phyloP scores from a whole-genome alignment of 2,329 filamentous ascomycete species.

The Aspergillus floridensis region DNA sequence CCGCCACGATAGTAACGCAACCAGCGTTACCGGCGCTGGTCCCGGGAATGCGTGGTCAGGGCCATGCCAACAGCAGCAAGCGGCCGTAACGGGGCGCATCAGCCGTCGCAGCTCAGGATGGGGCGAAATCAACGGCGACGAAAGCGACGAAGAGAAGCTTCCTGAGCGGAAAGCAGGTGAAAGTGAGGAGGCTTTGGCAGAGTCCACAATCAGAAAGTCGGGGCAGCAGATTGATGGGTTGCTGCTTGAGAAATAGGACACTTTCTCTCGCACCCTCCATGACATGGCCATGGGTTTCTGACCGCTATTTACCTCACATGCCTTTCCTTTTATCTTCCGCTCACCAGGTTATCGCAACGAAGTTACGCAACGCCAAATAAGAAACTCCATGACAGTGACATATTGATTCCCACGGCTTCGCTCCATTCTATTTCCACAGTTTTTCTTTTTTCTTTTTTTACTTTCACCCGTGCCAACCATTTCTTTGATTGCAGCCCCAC shows the following conservation, averaged over 20 bases:
- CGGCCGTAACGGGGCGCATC: slow-evolving; percentile 33
- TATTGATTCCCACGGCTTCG: neutral
- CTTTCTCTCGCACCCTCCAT: no score
- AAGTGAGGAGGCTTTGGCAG: neutral
- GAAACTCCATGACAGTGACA: slow-evolving; percentile 9
- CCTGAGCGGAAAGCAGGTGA: slow-evolving; percentile 11
- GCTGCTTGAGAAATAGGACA: neutral
- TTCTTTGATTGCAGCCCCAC: neutral
- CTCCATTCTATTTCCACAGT: no score
- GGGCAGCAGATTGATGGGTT: neutral
- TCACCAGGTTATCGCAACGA: slow-evolving; percentile 2
- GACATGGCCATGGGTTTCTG: neutral
- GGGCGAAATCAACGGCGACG: slow-evolving; percentile 44
- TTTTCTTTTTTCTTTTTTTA: slow-evolving; percentile 4
- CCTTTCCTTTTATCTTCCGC: neutral
- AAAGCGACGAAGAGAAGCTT: slow-evolving; percentile 32
- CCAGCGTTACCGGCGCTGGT: slow-evolving; percentile 62
- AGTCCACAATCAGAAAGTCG: neutral
- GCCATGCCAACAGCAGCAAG: slow-evolving; percentile 24
- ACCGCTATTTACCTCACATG: neutral
- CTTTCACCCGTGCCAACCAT: neutral
- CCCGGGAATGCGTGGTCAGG: slow-evolving; percentile 55
- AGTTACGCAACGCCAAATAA: slow-evolving; percentile 11
- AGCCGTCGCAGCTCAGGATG: slow-evolving; percentile 46
- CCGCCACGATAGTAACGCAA: slow-evolving; percentile 76